Evolutionary conservation across 148 eudicot genomes (phyloP), one percentile per base, ranked within the genome.

Genomic region (Rhododendron ovatum): DNA sequence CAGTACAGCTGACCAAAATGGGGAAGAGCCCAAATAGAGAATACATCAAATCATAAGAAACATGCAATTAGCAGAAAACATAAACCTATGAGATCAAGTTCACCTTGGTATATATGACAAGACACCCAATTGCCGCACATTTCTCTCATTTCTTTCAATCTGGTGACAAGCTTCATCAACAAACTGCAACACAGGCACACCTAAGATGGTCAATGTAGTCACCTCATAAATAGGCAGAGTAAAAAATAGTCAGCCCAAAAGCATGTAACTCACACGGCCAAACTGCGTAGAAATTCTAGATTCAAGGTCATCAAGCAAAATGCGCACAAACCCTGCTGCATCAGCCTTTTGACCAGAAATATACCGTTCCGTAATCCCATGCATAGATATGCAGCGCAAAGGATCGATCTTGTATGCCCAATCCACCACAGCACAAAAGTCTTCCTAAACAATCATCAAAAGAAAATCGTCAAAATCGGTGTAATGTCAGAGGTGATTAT

Each of bases 141-240:
- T 96, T 84, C 92, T 88, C 88, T 96, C 99, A 90, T 94, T 91
- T 92, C 93, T 95, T 89, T 95, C 99, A 86, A 96, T 94, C 90
- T 95, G 99, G 88, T 95, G 99, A 91, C 98, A 96, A 84, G 96
- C 93, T 88, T 96, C 99, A 83, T 96, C 97, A 78, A 96, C 99
- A 92, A 94, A 96, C 99, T 96, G 95, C 87, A 90, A 87, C 22
- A 84, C 35, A 84, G 35, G 75, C 69, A 84, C 30, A 35, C 47
- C 61, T 51, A 84, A 47, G 65, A 12, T 22, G 53, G 50, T 81
- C 37, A 78, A 43, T 5, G 43, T 57, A 67, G 82, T 57, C 59
- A 84, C 48, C 37, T 48, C 67, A 48, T 51, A 11, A 80, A 78
- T 45, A 71, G 10, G 77, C 41, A 76, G 12, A 15, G 22, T 45